Conservation (phyloP, 306 rosid genomes). For the barrel medic (Medicago truncatula) region MtrunA17r5.0-ANR NC_053044.1:15191001-15191500, state of each 20-base stretch:
- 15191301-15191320: slow-evolving; percentile 61
- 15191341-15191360: slow-evolving; percentile 58
- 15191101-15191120: neutral
- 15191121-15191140: neutral
- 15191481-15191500: slow-evolving; percentile 48
- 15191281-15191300: slow-evolving; percentile 26
- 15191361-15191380: slow-evolving; percentile 51
- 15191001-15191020: slow-evolving; percentile 22
- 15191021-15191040: slow-evolving; percentile 80
- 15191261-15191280: neutral
- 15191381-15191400: slow-evolving; percentile 27
- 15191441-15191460: neutral
- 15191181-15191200: neutral
- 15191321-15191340: slow-evolving; percentile 60
- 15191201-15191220: slow-evolving; percentile 13
- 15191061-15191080: slow-evolving; percentile 95
- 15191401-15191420: slow-evolving; percentile 14
- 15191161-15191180: neutral
- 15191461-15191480: neutral
- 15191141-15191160: neutral
- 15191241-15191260: neutral
- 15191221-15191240: neutral
- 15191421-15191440: slow-evolving; percentile 21
- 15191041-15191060: slow-evolving; percentile 92
- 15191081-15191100: neutral